A percentile compares a stretch with the other conserved stretches of the same genome.
These are phyloP conservation scores for Ascochyta pisi DNA, from an alignment of 2,329 filamentous ascomycete genomes.

Conservation along the genomic window DNA sequence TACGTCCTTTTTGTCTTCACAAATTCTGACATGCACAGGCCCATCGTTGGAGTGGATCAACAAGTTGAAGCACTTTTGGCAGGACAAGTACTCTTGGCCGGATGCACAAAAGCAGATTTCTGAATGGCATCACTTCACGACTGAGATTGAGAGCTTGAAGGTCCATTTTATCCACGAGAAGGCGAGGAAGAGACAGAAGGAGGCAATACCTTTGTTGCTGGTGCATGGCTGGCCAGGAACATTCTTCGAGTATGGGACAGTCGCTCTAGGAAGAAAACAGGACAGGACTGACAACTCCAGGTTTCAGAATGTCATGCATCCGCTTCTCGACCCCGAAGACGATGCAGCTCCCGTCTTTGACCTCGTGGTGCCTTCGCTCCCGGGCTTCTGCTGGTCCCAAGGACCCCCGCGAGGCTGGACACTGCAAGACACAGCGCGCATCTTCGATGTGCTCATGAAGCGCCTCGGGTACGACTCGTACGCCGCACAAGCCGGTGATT, in stretches of 20 bases:
- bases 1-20: background rate
- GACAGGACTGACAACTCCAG: constrained; percentile 2
- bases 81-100: constrained; percentile 44
- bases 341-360: constrained; percentile 56
- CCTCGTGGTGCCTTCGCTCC: constrained; percentile 64
- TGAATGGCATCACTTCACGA: constrained; percentile 45
- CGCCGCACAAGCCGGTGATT: constrained; percentile 51
- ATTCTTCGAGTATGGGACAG: constrained; percentile 49
- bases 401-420: constrained; percentile 39
- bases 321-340: constrained; percentile 42
- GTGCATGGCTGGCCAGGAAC: constrained; percentile 56
- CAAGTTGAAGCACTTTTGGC: constrained; percentile 45
- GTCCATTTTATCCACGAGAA: constrained; percentile 53
- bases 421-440: constrained; percentile 55
- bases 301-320: constrained; percentile 46
- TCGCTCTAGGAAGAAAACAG: background rate
- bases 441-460: constrained; percentile 35
- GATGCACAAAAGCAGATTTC: constrained; percentile 43
- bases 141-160: constrained; percentile 43
- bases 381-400: constrained; percentile 41
- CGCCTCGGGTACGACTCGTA: constrained; percentile 51
- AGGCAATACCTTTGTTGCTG: constrained; percentile 52
- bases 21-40: constrained; percentile 15
- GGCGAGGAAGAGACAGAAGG: constrained; percentile 32
- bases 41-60: constrained; percentile 43